A percentile compares a stretch with the other conserved stretches of the same genome.
phyloP scores from a whole-genome alignment of 2,329 filamentous ascomycete species.

The Xylariales sp. region DNA sequence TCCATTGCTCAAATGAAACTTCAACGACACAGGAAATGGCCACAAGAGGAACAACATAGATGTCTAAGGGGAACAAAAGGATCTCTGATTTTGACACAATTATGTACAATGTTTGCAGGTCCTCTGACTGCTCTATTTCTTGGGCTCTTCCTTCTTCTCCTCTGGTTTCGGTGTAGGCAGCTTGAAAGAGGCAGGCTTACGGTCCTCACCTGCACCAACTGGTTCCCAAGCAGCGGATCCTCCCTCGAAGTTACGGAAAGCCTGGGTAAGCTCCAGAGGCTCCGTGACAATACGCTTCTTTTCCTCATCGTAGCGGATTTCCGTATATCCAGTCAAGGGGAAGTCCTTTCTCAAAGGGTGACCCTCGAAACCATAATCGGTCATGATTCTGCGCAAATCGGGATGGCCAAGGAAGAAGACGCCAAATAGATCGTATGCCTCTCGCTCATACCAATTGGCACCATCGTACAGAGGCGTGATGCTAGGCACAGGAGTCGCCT shows the following conservation, averaged over 20 bases:
- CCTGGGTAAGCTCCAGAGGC: slow-evolving; percentile 94
- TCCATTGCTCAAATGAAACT: too few relatives aligned
- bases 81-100: slow-evolving; percentile 17
- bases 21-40: background rate
- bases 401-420: slow-evolving; percentile 96
- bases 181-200: slow-evolving; percentile 85
- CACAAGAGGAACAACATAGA: too few relatives aligned
- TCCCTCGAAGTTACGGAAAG: slow-evolving; percentile 97
- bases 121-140: slow-evolving; percentile 85
- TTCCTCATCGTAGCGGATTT: slow-evolving; percentile 97
- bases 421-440: slow-evolving; percentile 96
- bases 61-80: background rate
- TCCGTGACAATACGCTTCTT: slow-evolving; percentile 99
- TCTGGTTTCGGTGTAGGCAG: slow-evolving; percentile 94
- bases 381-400: slow-evolving; percentile 96
- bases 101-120: slow-evolving; percentile 25
- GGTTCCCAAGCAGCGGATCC: slow-evolving; percentile 70
- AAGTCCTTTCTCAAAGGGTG: slow-evolving; percentile 98
- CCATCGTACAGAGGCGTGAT: slow-evolving; percentile 84
- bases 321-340: slow-evolving; percentile 95
- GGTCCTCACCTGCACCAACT: slow-evolving; percentile 65
- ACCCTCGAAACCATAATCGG: slow-evolving; percentile 97
- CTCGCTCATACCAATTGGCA: slow-evolving; percentile 97
- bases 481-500: slow-evolving; percentile 88
- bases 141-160: slow-evolving; percentile 82